Base-by-base conservation (phyloP, 805 yeast species). In the Cyberlindnera euphorbiiphila region DNA sequence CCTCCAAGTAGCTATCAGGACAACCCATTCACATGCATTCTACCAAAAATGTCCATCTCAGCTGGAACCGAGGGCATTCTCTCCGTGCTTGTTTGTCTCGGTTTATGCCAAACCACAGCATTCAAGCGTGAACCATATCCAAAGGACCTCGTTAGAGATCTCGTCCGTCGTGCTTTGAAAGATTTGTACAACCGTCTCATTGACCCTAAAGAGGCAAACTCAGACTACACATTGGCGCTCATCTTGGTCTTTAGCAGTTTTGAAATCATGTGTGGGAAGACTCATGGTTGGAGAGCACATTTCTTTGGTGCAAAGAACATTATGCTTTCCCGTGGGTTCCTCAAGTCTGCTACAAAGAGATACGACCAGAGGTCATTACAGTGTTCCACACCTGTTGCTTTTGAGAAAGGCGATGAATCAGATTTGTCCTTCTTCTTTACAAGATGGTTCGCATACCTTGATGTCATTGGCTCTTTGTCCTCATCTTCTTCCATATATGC, bases 391-490 rank as follows among this genome's bases (percentile, higher is more conserved):
- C 25, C 46, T 9, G 37, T 46, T 14, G 36, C 47, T 2, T 29
- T 47, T n/a, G 48, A 50, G 17, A 26, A 19, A 11, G 46, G 47
- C 9, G 22, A 39, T 13, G 56, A 53, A 19, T 32, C 43, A 2
- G 50, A 50, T 25, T 31, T 56, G 4, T 58, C 75, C 0, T 76
- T 63, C 43, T 83, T 83, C 47, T 61, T 83, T 30, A 64, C 72
- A 45, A 60, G 88, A 35, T 80, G 87, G 85, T 81, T 77, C 53
- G 78, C 77, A 0, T 83, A 79, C 50, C 60, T 79, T 23, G 87
- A 81, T 49, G 73, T 80, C 3, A 64, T 82, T 15, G 81, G 85
- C 0, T 70, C 76, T 1, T 60, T 83, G 17, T 74, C 85, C 1
- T 70, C 85, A 0, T 70, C 83, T 3, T 58, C 46, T 3, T 21